These are phyloP conservation scores for Lenwebbia sp. DNA, from an alignment of 345 rosid species.

Conservation along the genomic window DNA sequence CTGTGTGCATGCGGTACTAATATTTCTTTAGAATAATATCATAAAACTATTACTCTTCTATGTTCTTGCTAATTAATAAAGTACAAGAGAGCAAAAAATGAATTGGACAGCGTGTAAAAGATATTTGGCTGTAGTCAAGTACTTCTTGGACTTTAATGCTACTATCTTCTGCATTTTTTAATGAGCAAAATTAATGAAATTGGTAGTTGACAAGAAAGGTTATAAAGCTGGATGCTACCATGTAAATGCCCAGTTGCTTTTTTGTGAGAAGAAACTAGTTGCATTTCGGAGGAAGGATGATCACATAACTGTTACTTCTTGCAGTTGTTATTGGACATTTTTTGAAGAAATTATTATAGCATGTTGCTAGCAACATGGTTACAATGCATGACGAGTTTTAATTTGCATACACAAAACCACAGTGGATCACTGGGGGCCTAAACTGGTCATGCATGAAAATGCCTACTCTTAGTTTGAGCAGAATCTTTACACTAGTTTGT, in stretches of 20 bases:
- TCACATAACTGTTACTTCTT: background rate
- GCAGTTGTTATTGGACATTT: background rate
- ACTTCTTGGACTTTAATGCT: background rate
- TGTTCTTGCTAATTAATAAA: background rate
- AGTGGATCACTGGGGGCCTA: background rate
- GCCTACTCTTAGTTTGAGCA: background rate
- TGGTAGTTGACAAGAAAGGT: background rate
- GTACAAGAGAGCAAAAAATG: background rate
- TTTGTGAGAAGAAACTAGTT: background rate
- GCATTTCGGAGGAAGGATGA: background rate
- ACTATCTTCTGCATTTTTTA: background rate
- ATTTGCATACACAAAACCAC: background rate
- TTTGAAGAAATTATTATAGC: background rate
- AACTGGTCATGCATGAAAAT: background rate
- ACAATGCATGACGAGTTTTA: background rate
- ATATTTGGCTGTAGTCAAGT: background rate
- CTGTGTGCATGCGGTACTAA: background rate
- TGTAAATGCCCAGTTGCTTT: background rate
- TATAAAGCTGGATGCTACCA: background rate
- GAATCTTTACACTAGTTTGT: background rate
- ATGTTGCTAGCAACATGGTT: background rate
- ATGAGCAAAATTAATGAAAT: background rate
- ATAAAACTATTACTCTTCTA: background rate
- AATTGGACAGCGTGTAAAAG: background rate
- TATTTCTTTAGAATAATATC: background rate